Percentiles rank a stretch among this genome's conserved stretches.
These are phyloP conservation scores for Leccinum pallidistipes DNA, from an alignment of 1,284 basidiomycete genomes.

Conservation along the genomic window DNA sequence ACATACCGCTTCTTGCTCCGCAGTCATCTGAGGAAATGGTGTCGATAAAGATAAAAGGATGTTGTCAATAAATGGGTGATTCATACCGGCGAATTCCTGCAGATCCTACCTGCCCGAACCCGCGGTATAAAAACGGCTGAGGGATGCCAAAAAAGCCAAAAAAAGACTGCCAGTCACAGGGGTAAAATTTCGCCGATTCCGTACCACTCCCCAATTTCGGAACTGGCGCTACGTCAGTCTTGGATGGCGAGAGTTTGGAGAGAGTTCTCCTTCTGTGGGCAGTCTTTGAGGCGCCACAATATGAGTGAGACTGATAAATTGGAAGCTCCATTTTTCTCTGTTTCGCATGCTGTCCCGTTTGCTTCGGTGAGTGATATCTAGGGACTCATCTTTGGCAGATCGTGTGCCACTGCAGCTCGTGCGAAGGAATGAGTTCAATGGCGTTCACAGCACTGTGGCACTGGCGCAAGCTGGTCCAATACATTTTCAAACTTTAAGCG, in stretches of 20 bases:
- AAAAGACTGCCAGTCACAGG: neutral
- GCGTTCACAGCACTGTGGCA: conserved; percentile 1
- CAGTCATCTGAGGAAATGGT: conserved; percentile 10
- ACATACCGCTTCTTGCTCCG: conserved; percentile 25
- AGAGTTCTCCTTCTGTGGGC: neutral
- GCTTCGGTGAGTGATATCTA: neutral
- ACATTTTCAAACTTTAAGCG: conserved; percentile 2
- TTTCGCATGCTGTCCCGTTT: neutral
- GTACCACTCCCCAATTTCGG: conserved; percentile 6
- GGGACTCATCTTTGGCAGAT: neutral
- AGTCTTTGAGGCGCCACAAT: conserved; percentile 5
- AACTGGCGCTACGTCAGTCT: neutral
- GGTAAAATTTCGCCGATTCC: neutral
- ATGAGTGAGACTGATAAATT: conserved; percentile 10
- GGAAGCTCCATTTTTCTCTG: neutral
- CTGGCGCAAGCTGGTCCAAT: neutral
- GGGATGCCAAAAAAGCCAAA: conserved; percentile 6
- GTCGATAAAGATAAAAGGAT: conserved; percentile 23
- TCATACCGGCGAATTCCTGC: conserved; percentile 14
- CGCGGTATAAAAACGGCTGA: conserved; percentile 12
- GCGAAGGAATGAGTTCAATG: neutral
- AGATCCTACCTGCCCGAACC: neutral
- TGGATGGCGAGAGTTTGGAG: conserved; percentile 1
- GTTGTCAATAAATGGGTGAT: conserved; percentile 26
- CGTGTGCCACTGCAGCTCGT: neutral